Evolutionary conservation across 164 flowering plant genomes (phyloP).

Genomic region (Berberis vulgaris): DNA sequence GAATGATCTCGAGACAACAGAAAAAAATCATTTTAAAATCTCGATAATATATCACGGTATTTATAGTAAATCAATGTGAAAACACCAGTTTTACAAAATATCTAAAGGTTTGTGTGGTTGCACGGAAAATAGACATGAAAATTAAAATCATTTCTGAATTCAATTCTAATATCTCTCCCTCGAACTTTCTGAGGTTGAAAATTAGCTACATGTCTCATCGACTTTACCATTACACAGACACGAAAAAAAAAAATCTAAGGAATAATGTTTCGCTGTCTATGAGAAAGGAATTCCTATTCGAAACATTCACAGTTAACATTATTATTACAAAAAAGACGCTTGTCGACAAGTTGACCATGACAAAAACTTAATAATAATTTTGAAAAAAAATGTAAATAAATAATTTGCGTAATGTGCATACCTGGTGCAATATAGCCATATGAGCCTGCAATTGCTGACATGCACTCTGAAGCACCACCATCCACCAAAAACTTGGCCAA

Average conservation of each 20-base stretch:
- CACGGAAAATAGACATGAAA: no score
- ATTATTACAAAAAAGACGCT: neutral
- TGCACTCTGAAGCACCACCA: constrained; percentile 56
- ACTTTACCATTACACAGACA: no score
- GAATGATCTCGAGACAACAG: no score
- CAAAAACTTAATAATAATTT: neutral
- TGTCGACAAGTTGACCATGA: neutral
- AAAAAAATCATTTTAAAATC: no score
- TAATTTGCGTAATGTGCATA: constrained; percentile 12
- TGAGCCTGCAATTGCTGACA: constrained; percentile 93
- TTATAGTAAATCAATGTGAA: no score
- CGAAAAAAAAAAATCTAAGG: neutral
- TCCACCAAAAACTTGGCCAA: constrained; percentile 72
- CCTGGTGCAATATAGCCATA: constrained; percentile 97
- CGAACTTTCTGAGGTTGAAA: no score
- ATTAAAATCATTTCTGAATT: no score
- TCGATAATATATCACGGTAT: no score
- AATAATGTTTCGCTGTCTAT: neutral
- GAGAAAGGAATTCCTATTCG: neutral
- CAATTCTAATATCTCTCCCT: no score
- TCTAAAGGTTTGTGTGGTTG: no score
- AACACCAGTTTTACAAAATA: no score
- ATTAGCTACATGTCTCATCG: no score
- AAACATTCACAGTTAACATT: neutral
- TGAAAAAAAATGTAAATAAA: neutral